Evolutionary conservation across 73 alveolate genomes (phyloP).

Genomic region (Paramecium sonneborni): DNA sequence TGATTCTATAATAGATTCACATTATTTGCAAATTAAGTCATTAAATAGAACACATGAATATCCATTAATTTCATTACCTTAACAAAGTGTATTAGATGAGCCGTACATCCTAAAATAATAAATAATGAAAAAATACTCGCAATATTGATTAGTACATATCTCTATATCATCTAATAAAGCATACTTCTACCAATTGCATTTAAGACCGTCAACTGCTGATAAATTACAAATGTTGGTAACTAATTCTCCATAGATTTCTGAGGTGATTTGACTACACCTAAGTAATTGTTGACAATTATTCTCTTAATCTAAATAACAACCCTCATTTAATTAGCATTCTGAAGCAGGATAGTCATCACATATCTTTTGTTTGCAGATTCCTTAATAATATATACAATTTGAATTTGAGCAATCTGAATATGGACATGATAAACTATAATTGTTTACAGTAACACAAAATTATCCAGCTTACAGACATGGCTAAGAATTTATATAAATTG

Average conservation of each 20-base stretch:
- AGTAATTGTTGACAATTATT: neutral
- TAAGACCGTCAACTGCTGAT: neutral
- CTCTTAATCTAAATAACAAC: neutral
- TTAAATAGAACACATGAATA: neutral
- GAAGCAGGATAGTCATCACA: neutral
- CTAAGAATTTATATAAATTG: neutral
- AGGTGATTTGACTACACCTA: neutral
- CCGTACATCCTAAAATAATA: constrained; percentile 25
- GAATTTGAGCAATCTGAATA: constrained; percentile 11
- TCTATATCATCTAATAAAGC: neutral
- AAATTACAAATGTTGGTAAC: neutral
- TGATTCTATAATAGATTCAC: neutral
- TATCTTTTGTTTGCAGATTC: neutral
- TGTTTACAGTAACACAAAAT: neutral
- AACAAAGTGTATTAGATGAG: neutral
- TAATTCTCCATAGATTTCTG: neutral
- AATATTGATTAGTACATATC: neutral
- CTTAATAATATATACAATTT: neutral
- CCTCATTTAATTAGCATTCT: neutral
- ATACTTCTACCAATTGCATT: neutral
- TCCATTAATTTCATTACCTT: constrained; percentile 6
- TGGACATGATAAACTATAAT: neutral
- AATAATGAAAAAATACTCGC: neutral
- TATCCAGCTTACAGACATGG: neutral
- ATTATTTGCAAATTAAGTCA: neutral